Evolutionary conservation across 2,329 filamentous ascomycete genomes (phyloP), one percentile per base, ranked within the genome.

Genomic region (Macrophomina phaseolina): DNA sequence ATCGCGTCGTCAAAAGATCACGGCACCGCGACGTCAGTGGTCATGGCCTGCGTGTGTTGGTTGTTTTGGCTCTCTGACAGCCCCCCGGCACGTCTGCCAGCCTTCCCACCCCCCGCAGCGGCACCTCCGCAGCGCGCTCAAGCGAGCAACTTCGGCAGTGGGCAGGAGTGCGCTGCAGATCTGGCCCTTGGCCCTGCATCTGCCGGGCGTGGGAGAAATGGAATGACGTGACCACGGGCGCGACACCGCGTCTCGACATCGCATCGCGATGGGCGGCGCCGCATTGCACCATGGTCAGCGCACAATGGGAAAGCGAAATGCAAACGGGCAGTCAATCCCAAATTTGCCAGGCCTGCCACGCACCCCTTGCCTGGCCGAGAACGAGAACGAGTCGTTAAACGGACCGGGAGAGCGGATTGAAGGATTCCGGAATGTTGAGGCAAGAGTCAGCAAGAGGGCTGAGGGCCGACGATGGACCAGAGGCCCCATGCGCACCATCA

Each of bases 401-500:
- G 55, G 23, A 23, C 58, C 16, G 58, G 30, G 32, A 14, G n/a
- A 14, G 18, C 11, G 11, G 42, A 45, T 45, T 45, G 42, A 45
- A 45, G 42, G 42, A 45, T 45, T 16, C 23, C 2, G 32, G 16
- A 28, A 30, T 12, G 28, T 52, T 52, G 56, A 40, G 28, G 30
- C 28, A 30, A 34, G 18, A 45, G 53, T 55, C 36, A 45, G 14
- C 32, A 28, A 18, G 34, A 58, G 53, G 38, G 32, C 34, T 38
- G 32, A 32, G 34, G 32, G 34, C n/a, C 8, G 34, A 40, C 14
- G 16, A 18, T 18, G 38, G 55, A 14, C 9, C 18, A 42, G 30
- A n/a, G 36, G 16, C 28, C 56, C 56, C 56, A 58, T 58, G 55
- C 55, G 45, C 58, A 62, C 58, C 58, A 62, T 62, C 45, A 62